These are phyloP conservation scores for Aspergillus sp. DNA, from an alignment of 2,329 filamentous ascomycete species.

Conservation along the genomic window DNA sequence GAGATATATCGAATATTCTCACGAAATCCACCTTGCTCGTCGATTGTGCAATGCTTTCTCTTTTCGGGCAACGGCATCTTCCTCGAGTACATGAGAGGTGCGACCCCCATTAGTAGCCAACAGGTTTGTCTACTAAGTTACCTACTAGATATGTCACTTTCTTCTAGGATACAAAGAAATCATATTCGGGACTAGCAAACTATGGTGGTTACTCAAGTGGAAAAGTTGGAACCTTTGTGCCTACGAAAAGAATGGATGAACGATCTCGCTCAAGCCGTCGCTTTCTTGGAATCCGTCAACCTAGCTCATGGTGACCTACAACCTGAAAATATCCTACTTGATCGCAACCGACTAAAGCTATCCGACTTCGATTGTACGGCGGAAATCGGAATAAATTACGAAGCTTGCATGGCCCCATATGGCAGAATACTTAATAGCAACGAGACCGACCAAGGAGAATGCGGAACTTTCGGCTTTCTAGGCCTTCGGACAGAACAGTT, in stretches of 20 bases:
- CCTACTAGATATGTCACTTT: conserved; percentile 14
- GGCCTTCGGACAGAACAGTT: conserved; percentile 24
- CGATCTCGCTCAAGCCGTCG: conserved; percentile 20
- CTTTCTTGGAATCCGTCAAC: conserved; percentile 24
- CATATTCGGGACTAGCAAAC: conserved; percentile 13
- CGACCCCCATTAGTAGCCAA: conserved; percentile 3
- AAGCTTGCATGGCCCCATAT: conserved; percentile 17
- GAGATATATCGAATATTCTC: conserved; percentile 16
- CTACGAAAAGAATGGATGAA: conserved; percentile 24
- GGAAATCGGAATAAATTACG: conserved; percentile 14
- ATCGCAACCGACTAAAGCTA: conserved; percentile 19
- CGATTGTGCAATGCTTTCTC: conserved; percentile 16
- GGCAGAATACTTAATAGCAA: conserved; percentile 16
- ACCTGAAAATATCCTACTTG: conserved; percentile 22
- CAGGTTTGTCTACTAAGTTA: conserved; percentile 7
- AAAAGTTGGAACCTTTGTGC: conserved; percentile 17
- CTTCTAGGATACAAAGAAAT: conserved; percentile 16
- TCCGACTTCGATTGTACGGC: conserved; percentile 21
- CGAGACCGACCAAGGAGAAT: conserved; percentile 10
- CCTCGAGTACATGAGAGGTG: conserved; percentile 22
- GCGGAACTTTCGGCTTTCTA: conserved; percentile 14
- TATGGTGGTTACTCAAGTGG: conserved; percentile 14
- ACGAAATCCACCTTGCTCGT: conserved; percentile 12
- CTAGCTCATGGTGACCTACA: conserved; percentile 24
- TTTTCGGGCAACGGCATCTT: conserved; percentile 15